Evolutionary conservation across 768 basidiomycete genomes (phyloP), one percentile per base, ranked within the genome.

Genomic region (Serendipita vermifera): DNA sequence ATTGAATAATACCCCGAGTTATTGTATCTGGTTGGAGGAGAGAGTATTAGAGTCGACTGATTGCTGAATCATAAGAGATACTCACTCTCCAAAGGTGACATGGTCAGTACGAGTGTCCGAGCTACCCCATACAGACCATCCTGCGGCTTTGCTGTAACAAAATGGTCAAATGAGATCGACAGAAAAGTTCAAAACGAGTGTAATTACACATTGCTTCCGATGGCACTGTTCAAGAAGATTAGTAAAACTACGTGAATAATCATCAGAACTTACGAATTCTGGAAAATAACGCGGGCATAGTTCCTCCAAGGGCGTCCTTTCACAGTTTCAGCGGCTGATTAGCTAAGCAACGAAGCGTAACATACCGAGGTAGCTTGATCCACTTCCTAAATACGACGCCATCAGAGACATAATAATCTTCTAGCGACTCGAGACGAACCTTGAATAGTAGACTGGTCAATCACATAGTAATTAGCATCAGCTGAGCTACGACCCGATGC

Each of bases 41-140:
- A 40, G 15, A 4, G 39, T 7, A 5, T 15, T 7, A 15, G 26
- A 40, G 39, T 4, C 17, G 5, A 15, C 17, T 4, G 39, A 40
- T 40, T 4, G 26, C 26, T 6, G 26, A 41, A 41, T 5, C 17
- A 6, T 26, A 24, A 4, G 15, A 24, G 15, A 24, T n/a, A 40
- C 39, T 40, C 31, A 51, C 59, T 68, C 66, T 26, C 65, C 67
- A 59, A 66, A 67, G 5, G 63, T 61, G 35, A 67, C 64, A 51
- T 67, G 58, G 57, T 66, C 67, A 5, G 67, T 68, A 38, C 63
- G 61, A 17, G 65, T 64, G n/a, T 55, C 58, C 57, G 53, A 56
- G 27, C 58, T 53, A 31, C 56, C 57, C 67, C 67, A 67, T 5
- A 63, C 46, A 27, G 59, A 61, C 66, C 66, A 67, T 6, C 65